Conservation (phyloP, 1,139 yeast species). For the Debaryomycetaceae sp. region DNA sequence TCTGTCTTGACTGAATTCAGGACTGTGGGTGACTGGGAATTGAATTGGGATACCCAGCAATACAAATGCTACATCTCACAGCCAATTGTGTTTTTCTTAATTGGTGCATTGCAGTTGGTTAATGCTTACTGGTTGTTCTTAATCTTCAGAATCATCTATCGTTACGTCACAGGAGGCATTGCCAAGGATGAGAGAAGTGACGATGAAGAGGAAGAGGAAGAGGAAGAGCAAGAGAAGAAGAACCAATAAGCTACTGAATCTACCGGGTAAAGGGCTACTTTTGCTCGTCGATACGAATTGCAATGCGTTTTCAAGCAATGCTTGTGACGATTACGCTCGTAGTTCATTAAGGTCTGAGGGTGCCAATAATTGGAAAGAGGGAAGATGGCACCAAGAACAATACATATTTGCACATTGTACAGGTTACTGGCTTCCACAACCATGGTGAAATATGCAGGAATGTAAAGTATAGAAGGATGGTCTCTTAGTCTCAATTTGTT, state of each 20-base stretch:
- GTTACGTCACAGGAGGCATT: constrained; percentile 56
- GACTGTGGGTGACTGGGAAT: constrained; percentile 74
- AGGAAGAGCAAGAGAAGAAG: constrained; percentile 24
- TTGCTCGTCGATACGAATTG: not conserved
- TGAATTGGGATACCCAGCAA: constrained; percentile 89
- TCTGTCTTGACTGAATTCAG: constrained; percentile 84
- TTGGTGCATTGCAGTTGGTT: constrained; percentile 77
- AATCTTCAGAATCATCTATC: constrained; percentile 70
- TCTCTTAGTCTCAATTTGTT: too few relatives aligned
- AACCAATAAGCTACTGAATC: constrained; percentile 11
- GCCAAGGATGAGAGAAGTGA: constrained; percentile 88
- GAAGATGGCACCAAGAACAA: too few relatives aligned
- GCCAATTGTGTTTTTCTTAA: constrained; percentile 75
- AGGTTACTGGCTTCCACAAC: too few relatives aligned
- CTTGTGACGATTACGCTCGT: too few relatives aligned
- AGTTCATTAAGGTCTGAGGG: too few relatives aligned
- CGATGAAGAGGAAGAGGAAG: constrained; percentile 61
- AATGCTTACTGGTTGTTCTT: constrained; percentile 84
- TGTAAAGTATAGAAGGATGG: too few relatives aligned
- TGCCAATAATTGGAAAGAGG: too few relatives aligned
- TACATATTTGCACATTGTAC: too few relatives aligned
- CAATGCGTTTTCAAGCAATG: too few relatives aligned
- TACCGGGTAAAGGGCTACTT: not conserved
- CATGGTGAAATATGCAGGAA: too few relatives aligned
- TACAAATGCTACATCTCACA: constrained; percentile 96